Base-by-base conservation (phyloP, 164 flowering plant species). In the Echeveria elegans region DNA sequence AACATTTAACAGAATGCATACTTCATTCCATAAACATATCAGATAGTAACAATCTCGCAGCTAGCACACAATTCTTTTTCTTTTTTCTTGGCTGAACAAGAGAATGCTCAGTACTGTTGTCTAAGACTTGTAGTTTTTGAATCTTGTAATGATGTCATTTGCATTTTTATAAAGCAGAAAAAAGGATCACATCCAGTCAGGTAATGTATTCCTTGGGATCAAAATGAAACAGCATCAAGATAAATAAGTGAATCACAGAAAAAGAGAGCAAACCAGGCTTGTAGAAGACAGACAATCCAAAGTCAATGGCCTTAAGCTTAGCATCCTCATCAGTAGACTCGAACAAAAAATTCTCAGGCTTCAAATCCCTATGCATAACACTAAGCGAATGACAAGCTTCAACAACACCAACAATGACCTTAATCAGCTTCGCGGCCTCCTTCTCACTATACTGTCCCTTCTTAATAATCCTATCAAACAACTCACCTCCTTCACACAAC, bases 331-430 rank as follows among this genome's bases (percentile, higher is more conserved):
- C 64, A 60, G 36, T 2, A 26, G 37, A 29, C 7, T 30, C 34
- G 30, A 60, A 60, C 64, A 60, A 60, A 38, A 60, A 60, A 29
- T 60, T 60, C 64, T 60, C 64, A n/a, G 69, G 69, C 19, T 66
- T 50, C 19, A 79, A 61, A 67, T 48, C 53, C 53, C 53, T 48
- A 48, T 48, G 53, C 53, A 48, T 48, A 21, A 48, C 53, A 48
- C 53, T 79, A 41, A 79, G 75, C 7, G 81, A 80, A 70, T 82
- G 85, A 48, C 85, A 82, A 24, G 80, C 72, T 66, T 80, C 79
- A 24, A 82, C 85, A 48, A 82, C 85, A 24, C 76, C 76, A 48
- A 74, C 73, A 67, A 74, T 74, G 21, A 73, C 71, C 65, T 70
- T 70, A 56, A 74, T 74, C 56, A 74, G 12, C 59, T 74, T 70